phyloP scores from a whole-genome alignment of 306 rosid species.

The Acacia confusa region DNA sequence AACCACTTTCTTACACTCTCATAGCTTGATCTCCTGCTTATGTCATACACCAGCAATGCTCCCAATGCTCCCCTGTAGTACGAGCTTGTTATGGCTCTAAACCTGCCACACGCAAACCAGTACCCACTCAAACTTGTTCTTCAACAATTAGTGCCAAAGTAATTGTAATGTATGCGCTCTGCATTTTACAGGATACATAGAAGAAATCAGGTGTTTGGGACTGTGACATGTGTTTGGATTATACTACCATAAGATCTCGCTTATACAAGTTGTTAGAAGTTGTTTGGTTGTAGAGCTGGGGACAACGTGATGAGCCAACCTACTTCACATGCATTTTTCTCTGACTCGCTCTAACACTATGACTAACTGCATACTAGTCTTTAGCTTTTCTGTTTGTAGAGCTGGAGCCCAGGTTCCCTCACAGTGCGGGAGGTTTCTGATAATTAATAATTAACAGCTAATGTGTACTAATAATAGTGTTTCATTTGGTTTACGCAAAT shows the following conservation, averaged over 20 bases:
- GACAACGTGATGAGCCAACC: background rate
- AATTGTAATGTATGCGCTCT: background rate
- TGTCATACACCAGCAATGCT: slow-evolving; percentile 80
- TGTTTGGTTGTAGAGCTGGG: slow-evolving; percentile 25
- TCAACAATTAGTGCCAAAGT: background rate
- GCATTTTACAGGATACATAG: too few species aligned
- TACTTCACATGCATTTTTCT: background rate
- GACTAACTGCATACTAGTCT: background rate
- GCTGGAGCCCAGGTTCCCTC: background rate
- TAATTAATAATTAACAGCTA: background rate
- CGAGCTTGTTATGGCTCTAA: slow-evolving; percentile 92
- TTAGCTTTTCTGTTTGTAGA: background rate
- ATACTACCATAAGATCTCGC: too few species aligned
- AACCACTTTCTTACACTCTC: slow-evolving; percentile 72
- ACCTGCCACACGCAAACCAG: slow-evolving; percentile 41
- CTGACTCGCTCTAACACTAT: background rate
- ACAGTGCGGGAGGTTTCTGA: background rate
- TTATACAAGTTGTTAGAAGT: background rate
- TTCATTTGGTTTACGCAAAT: background rate
- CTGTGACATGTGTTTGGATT: too few species aligned
- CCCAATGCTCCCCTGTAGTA: slow-evolving; percentile 92
- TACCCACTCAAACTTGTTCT: background rate
- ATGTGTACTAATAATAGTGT: background rate
- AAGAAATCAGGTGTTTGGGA: background rate
- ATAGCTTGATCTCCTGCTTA: slow-evolving; percentile 55